Evolutionary conservation across 768 basidiomycete genomes (phyloP), one percentile per base, ranked within the genome.

Genomic region (Mycena alexandri): DNA sequence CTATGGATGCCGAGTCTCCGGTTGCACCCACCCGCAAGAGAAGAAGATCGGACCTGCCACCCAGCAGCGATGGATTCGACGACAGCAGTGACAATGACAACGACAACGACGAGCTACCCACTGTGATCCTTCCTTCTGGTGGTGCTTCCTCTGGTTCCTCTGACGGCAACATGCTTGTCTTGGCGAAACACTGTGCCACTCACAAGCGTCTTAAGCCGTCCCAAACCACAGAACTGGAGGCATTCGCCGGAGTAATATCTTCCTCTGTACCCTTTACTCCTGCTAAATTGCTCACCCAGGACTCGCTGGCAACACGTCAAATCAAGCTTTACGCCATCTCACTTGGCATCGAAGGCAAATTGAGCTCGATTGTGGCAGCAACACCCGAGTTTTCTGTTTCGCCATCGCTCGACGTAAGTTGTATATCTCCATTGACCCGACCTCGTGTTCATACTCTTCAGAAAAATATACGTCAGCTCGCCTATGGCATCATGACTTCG

Each of bases 141-240:
- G 42, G 25, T 6, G 29, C 29, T 29, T 29, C 29, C 29, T 29
- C 29, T 6, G 29, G 3, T 21, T 41, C 56, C 1, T 29, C 57
- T 11, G 22, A 58, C n/a, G 43, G 25, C 5, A 58, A 58, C 25
- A 44, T 58, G 19, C 6, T 58, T 17, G 57, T 25, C 2, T 58
- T 58, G 34, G 57, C 44, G 8, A 58, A 36, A 12, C 57, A 36
- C 21, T 58, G 21, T 36, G 57, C 57, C 29, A 58, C 57, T 22
- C 57, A 58, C 21, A 58, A 47, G 29, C 44, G 57, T 7, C 57
- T 58, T 5, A 46, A 47, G n/a, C 57, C 57, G 14, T 58, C 57
- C 17, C 57, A 58, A 33, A 36, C 47, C 17, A 19, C 14, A 0
- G 57, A 58, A 25, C 44, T 58, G 17, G 57, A 58, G 7, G 12